Evolutionary conservation across 768 basidiomycete species (phyloP).

Genomic region (Pleurotus ostreatus): DNA sequence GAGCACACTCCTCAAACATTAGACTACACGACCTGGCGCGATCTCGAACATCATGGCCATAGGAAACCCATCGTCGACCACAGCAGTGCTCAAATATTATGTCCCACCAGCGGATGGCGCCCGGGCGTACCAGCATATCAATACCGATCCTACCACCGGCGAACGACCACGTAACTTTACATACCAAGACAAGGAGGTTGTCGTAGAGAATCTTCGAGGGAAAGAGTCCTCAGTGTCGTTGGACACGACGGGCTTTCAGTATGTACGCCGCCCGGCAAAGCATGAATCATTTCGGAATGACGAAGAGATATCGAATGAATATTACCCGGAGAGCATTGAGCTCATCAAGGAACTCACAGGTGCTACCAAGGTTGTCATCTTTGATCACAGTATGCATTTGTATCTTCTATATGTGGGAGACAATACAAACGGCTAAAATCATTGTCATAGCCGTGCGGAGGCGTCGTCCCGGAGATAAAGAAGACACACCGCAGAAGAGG

Average conservation of each 20-base stretch:
- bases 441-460: constrained; percentile 39
- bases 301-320: constrained; percentile 46
- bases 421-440: neutral
- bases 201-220: constrained; percentile 52
- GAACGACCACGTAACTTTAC: constrained; percentile 32
- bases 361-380: constrained; percentile 55
- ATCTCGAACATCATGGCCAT: neutral
- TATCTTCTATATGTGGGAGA: neutral
- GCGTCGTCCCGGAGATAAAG: constrained; percentile 30
- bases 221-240: constrained; percentile 40
- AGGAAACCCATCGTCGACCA: constrained; percentile 14
- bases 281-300: constrained; percentile 47
- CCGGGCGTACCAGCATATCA: constrained; percentile 33
- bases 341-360: constrained; percentile 58
- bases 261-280: constrained; percentile 31
- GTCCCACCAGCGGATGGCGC: constrained; percentile 33
- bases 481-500: constrained; percentile 31
- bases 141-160: constrained; percentile 29
- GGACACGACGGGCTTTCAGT: constrained; percentile 52
- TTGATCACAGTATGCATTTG: constrained; percentile 55
- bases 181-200: constrained; percentile 22
- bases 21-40: too few species aligned
- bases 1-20: too few species aligned
- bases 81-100: constrained; percentile 33
- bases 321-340: constrained; percentile 59